These are phyloP conservation scores for Podaxis rugospora DNA, from an alignment of 768 basidiomycete genomes.

Conservation along the genomic window DNA sequence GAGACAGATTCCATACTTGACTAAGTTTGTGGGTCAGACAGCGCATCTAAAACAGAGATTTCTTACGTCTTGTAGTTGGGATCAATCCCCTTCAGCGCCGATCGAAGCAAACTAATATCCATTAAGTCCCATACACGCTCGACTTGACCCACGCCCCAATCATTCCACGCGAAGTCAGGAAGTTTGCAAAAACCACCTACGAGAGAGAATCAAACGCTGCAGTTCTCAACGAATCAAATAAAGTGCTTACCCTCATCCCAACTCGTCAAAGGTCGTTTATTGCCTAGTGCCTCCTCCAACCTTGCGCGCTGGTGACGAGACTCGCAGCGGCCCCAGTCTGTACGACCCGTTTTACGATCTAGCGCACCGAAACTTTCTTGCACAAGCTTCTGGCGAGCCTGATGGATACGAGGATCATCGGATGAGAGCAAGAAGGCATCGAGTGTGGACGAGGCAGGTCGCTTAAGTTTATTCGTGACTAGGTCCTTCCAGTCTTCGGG, in stretches of 20 bases:
- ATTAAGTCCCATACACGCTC: slow-evolving; percentile 94
- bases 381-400: slow-evolving; percentile 81
- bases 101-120: slow-evolving; percentile 85
- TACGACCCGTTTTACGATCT: slow-evolving; percentile 68
- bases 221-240: background rate
- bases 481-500: slow-evolving; percentile 66
- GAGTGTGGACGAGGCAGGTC: slow-evolving; percentile 84
- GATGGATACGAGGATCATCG: slow-evolving; percentile 89
- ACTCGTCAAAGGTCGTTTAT: slow-evolving; percentile 80
- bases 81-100: slow-evolving; percentile 76
- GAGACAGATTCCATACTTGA: slow-evolving; percentile 92
- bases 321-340: slow-evolving; percentile 91
- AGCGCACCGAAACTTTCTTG: slow-evolving; percentile 59
- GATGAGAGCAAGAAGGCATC: slow-evolving; percentile 90
- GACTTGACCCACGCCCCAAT: slow-evolving; percentile 91
- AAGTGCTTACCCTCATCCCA: slow-evolving; percentile 80
- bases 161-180: slow-evolving; percentile 88
- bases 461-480: slow-evolving; percentile 58
- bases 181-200: slow-evolving; percentile 79
- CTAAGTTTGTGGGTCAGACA: slow-evolving; percentile 32
- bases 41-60: slow-evolving; percentile 1
- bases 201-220: slow-evolving; percentile 4
- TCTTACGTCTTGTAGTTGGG: slow-evolving; percentile 86
- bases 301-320: slow-evolving; percentile 87
- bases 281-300: slow-evolving; percentile 76